These are phyloP conservation scores for Hibiscus tridactylites DNA, from an alignment of 345 rosid genomes.

Conservation along the genomic window DNA sequence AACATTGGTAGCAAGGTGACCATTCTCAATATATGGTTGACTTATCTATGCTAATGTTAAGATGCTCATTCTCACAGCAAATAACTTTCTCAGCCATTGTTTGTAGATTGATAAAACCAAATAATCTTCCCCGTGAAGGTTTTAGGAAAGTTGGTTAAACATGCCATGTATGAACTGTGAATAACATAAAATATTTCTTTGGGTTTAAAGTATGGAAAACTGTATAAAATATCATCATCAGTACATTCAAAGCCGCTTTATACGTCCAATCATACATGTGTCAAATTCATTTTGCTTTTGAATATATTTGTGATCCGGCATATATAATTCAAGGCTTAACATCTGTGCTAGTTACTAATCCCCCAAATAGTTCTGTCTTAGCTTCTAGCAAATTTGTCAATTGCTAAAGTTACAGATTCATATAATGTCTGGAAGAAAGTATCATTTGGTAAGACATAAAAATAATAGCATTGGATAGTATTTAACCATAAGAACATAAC, in stretches of 20 bases:
- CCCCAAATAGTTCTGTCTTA: not conserved
- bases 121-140: not conserved
- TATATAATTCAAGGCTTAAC: not conserved
- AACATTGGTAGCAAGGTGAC: not conserved
- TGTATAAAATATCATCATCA: not conserved
- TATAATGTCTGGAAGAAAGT: not conserved
- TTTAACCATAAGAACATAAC: not conserved
- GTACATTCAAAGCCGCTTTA: not conserved
- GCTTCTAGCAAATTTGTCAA: not conserved
- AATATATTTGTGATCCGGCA: not conserved
- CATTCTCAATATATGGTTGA: not conserved
- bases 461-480: not conserved
- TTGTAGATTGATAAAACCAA: not conserved
- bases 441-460: too few relatives aligned
- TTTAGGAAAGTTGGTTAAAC: not conserved
- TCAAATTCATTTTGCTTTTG: not conserved
- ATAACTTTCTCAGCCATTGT: not conserved
- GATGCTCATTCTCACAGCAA: not conserved
- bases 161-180: not conserved
- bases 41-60: not conserved
- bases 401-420: not conserved
- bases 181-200: not conserved
- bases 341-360: not conserved
- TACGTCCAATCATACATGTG: not conserved
- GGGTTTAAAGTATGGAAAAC: not conserved